These are phyloP conservation scores for Meira nashicola DNA, from an alignment of 1,284 basidiomycete species.

Conservation along the genomic window DNA sequence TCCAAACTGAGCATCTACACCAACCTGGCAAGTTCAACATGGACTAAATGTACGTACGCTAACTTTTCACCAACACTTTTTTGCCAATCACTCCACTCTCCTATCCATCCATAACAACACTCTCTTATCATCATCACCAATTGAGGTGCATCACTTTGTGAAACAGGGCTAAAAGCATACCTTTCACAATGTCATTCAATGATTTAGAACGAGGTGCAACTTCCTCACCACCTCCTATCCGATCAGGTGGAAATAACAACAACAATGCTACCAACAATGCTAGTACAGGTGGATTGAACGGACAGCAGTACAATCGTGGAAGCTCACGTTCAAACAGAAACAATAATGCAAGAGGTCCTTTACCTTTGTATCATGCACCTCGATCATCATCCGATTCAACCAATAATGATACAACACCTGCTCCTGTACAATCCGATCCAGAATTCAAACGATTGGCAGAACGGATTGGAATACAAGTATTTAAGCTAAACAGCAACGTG, in stretches of 20 bases:
- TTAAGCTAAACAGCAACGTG: slow-evolving; percentile 98
- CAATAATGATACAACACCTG: background rate
- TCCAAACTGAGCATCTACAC: too few relatives aligned
- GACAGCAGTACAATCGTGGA: slow-evolving; percentile 15
- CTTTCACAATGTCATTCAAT: slow-evolving; percentile 56
- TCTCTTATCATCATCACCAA: too few relatives aligned
- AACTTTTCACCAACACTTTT: too few relatives aligned
- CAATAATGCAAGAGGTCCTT: slow-evolving; percentile 15
- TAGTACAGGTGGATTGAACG: slow-evolving; percentile 16
- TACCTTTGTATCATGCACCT: slow-evolving; percentile 26
- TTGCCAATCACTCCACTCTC: too few relatives aligned
- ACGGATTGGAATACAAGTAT: slow-evolving; percentile 85
- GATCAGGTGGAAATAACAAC: background rate
- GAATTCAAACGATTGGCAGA: slow-evolving; percentile 72
- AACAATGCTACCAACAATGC: background rate
- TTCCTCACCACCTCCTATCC: slow-evolving; percentile 12
- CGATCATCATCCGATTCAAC: slow-evolving; percentile 24
- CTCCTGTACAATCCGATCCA: slow-evolving; percentile 9
- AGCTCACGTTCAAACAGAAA: background rate
- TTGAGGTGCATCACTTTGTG: too few relatives aligned
- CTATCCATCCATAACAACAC: too few relatives aligned
- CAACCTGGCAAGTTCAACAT: too few relatives aligned
- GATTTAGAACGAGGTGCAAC: slow-evolving; percentile 55
- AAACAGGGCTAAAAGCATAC: background rate
- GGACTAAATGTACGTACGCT: too few relatives aligned